phyloP scores from a whole-genome alignment of 192 early-diverging fungal genomes.

The Pilobolus umbonatus region DNA sequence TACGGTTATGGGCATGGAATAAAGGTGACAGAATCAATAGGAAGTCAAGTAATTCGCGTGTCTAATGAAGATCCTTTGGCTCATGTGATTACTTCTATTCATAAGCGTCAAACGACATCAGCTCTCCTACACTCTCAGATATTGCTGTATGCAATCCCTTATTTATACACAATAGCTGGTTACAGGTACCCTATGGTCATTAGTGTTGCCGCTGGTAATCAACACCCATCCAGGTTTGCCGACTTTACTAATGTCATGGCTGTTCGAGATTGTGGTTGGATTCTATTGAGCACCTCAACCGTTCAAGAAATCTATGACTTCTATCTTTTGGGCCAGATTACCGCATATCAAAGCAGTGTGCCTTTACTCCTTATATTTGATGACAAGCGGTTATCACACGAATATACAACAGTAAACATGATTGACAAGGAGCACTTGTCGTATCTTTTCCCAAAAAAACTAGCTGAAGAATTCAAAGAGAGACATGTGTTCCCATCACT shows the following conservation, averaged over 20 bases:
- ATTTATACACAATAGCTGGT: conserved; percentile 42
- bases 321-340: conserved; percentile 70
- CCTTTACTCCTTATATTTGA: conserved; percentile 58
- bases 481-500: not conserved
- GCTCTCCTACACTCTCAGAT: conserved; percentile 19
- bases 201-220: conserved; percentile 43
- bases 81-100: not conserved
- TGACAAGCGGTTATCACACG: conserved; percentile 26
- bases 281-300: conserved; percentile 64
- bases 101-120: not conserved
- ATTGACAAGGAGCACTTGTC: conserved; percentile 23
- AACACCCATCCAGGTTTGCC: conserved; percentile 13
- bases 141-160: conserved; percentile 45
- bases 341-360: conserved; percentile 47
- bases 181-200: conserved; percentile 43
- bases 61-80: not conserved
- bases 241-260: conserved; percentile 57
- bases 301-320: conserved; percentile 78
- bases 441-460: conserved; percentile 28
- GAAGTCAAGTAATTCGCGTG: no score
- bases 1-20: conserved; percentile 24
- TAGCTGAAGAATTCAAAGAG: conserved; percentile 33
- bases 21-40: not conserved
- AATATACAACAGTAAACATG: conserved; percentile 28
- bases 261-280: conserved; percentile 71